Evolutionary conservation across 371 early-diverging fungal genomes (phyloP).

Genomic region (Syncephalis fuscata): DNA sequence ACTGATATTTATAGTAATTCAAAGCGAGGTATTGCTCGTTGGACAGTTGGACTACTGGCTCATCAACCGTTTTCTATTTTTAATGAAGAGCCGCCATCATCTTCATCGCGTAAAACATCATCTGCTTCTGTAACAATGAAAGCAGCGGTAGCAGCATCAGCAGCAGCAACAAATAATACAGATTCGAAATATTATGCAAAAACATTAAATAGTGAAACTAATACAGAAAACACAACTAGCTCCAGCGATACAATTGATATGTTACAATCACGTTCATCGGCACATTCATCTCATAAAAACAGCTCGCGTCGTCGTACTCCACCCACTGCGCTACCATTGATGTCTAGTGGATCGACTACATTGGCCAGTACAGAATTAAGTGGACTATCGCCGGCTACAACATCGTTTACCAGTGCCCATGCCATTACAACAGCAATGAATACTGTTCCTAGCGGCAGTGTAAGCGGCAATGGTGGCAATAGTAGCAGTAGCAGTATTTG

Average conservation of each 20-base stretch:
- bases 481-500: not conserved
- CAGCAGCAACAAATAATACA: slow-evolving; percentile 10
- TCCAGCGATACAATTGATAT: not conserved
- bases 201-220: too few relatives aligned
- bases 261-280: not conserved
- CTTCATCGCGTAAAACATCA: slow-evolving; percentile 1
- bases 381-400: not conserved
- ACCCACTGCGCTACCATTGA: not conserved
- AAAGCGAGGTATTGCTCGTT: slow-evolving; percentile 15
- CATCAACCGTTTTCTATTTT: too few relatives aligned
- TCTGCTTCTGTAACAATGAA: slow-evolving; percentile 7
- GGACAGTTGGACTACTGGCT: slow-evolving; percentile 13
- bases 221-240: too few relatives aligned
- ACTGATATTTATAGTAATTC: slow-evolving; percentile 11
- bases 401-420: not conserved
- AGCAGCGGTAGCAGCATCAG: too few relatives aligned
- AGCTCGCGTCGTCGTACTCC: not conserved
- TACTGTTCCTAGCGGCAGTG: not conserved
- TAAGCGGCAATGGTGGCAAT: not conserved
- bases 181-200: slow-evolving; percentile 2
- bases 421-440: not conserved
- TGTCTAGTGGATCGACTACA: not conserved
- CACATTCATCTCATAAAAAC: slow-evolving; percentile 1
- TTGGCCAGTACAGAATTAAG: not conserved
- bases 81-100: slow-evolving; percentile 10